Conservation (phyloP, 768 basidiomycete species). For the Macrolepiota albuminosa region DNA sequence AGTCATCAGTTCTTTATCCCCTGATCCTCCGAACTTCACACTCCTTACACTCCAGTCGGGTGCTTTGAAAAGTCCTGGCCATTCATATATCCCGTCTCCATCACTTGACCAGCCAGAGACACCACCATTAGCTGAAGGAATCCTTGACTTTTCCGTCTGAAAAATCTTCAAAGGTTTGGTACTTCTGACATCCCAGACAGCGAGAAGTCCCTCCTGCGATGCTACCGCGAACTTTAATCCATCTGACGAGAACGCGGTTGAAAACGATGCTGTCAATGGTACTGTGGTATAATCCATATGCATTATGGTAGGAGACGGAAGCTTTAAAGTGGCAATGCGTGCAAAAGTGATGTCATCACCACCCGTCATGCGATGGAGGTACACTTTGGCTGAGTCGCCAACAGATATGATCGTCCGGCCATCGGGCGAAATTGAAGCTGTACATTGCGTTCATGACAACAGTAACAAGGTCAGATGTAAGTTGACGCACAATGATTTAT, state of each 20-base stretch:
- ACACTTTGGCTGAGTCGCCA: slow-evolving; percentile 85
- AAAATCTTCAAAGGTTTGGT: slow-evolving; percentile 65
- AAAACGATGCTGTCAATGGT: slow-evolving; percentile 68
- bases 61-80: slow-evolving; percentile 55
- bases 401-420: slow-evolving; percentile 84
- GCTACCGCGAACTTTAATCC: slow-evolving; percentile 80
- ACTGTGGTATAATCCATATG: slow-evolving; percentile 32
- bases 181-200: slow-evolving; percentile 80
- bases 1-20: slow-evolving; percentile 75
- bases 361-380: slow-evolving; percentile 73
- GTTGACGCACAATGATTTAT: slow-evolving; percentile 72
- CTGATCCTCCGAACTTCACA: slow-evolving; percentile 75
- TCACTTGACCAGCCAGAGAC: slow-evolving; percentile 25
- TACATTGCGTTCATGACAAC: slow-evolving; percentile 6
- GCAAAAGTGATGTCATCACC: slow-evolving; percentile 57
- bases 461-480: background rate
- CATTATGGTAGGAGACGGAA: slow-evolving; percentile 51
- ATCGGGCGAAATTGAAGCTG: slow-evolving; percentile 89
- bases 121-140: slow-evolving; percentile 27
- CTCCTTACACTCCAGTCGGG: slow-evolving; percentile 84
- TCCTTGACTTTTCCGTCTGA: slow-evolving; percentile 46
- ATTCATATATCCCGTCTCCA: slow-evolving; percentile 66
- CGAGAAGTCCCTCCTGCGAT: slow-evolving; percentile 76
- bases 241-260: slow-evolving; percentile 71
- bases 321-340: slow-evolving; percentile 61